phyloP scores from a whole-genome alignment of 108 stramenopile genomes.

The Licmophora abbreviata region DNA sequence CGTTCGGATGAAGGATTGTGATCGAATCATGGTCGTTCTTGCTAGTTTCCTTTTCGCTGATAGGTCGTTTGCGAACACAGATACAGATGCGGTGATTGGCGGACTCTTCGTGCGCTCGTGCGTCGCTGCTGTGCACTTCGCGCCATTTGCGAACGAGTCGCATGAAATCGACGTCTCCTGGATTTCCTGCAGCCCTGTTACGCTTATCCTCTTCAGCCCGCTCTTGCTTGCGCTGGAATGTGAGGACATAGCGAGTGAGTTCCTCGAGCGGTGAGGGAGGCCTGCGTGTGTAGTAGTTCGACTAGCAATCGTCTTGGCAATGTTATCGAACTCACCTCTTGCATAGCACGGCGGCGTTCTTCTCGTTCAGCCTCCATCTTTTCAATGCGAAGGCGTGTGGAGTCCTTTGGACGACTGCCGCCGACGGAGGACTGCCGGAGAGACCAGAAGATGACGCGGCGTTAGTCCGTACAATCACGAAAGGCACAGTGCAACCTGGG shows the following conservation, averaged over 20 bases:
- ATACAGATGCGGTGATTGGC: conserved; percentile 65
- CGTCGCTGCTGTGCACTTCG: conserved; percentile 36
- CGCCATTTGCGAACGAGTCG: conserved; percentile 86
- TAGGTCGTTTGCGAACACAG: conserved; percentile 83
- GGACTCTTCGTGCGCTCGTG: conserved; percentile 8
- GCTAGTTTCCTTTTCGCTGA: conserved; percentile 65
- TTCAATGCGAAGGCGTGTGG: conserved; percentile 66
- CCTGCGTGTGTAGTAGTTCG: neutral
- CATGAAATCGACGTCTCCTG: conserved; percentile 98
- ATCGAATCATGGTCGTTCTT: conserved; percentile 92
- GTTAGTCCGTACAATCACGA: too few relatives aligned
- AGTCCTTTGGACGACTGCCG: conserved; percentile 46
- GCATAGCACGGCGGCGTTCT: conserved; percentile 72
- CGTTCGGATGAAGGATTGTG: conserved; percentile 85
- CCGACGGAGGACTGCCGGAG: too few relatives aligned
- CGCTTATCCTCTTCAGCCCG: conserved; percentile 74
- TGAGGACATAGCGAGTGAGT: neutral
- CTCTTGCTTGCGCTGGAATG: conserved; percentile 42
- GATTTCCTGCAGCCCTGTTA: conserved; percentile 85
- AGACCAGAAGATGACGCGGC: too few relatives aligned
- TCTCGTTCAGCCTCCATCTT: conserved; percentile 85
- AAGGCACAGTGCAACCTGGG: too few relatives aligned
- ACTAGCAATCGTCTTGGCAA: conserved; percentile 3
- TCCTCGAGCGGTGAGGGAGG: neutral
- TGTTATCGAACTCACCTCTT: too few relatives aligned